Base-by-base conservation (phyloP, 768 basidiomycete genomes). In the Grammothele lineata region DNA sequence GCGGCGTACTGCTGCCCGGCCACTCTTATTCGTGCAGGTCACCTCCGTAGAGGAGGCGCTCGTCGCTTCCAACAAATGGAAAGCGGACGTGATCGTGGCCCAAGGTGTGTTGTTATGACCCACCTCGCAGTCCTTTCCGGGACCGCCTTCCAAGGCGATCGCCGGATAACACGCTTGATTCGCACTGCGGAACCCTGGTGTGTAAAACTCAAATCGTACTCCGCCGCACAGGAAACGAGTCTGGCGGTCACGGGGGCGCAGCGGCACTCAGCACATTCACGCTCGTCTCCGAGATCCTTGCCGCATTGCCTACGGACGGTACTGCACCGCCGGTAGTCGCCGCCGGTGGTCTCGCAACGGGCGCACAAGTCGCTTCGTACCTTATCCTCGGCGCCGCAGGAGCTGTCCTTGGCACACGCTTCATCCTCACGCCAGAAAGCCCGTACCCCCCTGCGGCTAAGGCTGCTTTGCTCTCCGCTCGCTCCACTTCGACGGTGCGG, bases 181-280 rank as follows among this genome's bases (percentile, higher is more conserved):
- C n/a, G n/a, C n/a, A n/a, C n/a, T n/a, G n/a, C n/a, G n/a, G n/a
- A n/a, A n/a, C n/a, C n/a, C n/a, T n/a, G n/a, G n/a, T n/a, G n/a
- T n/a, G n/a, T n/a, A 30, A 7, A 30, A 7, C 27, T 30, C 8
- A 30, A 7, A 7, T 7, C 7, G 27, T 7, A 7, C 8, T 30
- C 27, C 8, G 7, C 8, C 51, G 40, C 5, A 23, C 58, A 91
- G 89, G 89, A 4, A 78, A 72, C 46, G 90, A 92, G 65, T 77
- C 86, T 32, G 90, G 90, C 7, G 90, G 90, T 22, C 90, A 92
- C 64, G 87, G 86, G 6, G 65, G 72, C 38, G 53, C 65, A 18
- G 59, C 71, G 33, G 78, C 84, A 6, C 75, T 77, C 30, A 79
- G 88, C 1, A 70, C 86, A 43, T 63, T 81, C 45, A 77, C 75